These are phyloP conservation scores for Ophiostoma montium DNA, from an alignment of 2,329 filamentous ascomycete species.

Conservation along the genomic window DNA sequence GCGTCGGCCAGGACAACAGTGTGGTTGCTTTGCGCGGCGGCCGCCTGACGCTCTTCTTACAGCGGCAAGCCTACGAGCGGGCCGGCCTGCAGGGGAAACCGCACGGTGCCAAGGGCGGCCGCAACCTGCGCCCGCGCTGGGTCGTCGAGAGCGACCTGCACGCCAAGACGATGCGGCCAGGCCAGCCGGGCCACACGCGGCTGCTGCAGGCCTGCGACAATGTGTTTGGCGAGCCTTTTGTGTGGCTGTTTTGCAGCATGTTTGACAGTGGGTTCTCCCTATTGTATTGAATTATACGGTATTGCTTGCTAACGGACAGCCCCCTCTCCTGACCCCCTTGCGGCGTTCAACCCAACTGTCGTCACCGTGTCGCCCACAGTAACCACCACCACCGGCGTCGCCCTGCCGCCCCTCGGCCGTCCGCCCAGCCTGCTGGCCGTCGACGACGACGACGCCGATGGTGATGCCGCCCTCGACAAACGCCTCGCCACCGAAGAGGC, in stretches of 20 bases:
- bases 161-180: conserved; percentile 60
- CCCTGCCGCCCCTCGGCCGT: conserved; percentile 22
- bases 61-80: conserved; percentile 69
- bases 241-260: conserved; percentile 65
- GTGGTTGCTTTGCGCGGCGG: conserved; percentile 59
- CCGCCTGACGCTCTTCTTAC: conserved; percentile 59
- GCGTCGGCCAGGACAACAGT: conserved; percentile 53
- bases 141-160: conserved; percentile 67
- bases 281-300: conserved; percentile 2
- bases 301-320: conserved; percentile 24
- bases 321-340: conserved; percentile 34
- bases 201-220: conserved; percentile 67
- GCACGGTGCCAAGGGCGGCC: conserved; percentile 41
- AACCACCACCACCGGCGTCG: conserved; percentile 15
- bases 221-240: conserved; percentile 50
- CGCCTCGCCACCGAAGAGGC: conserved; percentile 45
- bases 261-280: conserved; percentile 29
- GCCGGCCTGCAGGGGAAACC: conserved; percentile 66
- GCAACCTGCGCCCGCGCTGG: conserved; percentile 56
- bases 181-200: conserved; percentile 71
- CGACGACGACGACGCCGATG: conserved; percentile 20
- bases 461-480: conserved; percentile 9
- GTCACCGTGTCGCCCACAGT: conserved; percentile 25
- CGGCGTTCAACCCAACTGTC: conserved; percentile 27
- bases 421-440: conserved; percentile 20